Evolutionary conservation across 345 rosid species (phyloP), one percentile per base, ranked within the genome.

Genomic region (Lepidium didymum): DNA sequence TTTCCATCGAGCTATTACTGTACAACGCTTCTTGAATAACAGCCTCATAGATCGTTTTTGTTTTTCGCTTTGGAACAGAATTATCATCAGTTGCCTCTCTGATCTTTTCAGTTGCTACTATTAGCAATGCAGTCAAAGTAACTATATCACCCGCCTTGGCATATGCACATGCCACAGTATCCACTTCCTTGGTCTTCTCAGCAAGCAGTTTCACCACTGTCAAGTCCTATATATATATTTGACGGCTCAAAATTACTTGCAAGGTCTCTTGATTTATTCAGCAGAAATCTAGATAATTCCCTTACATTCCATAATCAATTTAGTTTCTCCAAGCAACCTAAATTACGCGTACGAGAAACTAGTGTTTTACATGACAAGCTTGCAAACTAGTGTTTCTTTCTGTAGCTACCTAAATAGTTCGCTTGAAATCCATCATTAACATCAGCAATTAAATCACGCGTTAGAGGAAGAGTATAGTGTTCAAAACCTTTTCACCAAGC

Each of bases 401-500:
- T 42, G 16, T 3, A 42, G 46, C 19, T 42, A 42, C 6, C 46
- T 42, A 12, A 12, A 19, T 13, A 27, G 40, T 50, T 56, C 33
- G 33, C 33, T 29, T 29, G 33, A 29, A 29, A 29, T 29, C 33
- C 33, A 29, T 29, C 33, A 29, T 29, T 29, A 29, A 6, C 33
- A 29, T 29, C 33, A 36, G 27, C 29, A 59, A 59, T 62, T 62
- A 63, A 80, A 62, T 67, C 6, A 65, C 45, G 14, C 25, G 56
- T 16, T 7, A 64, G 50, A 50, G 25, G 34, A 61, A 43, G 25
- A 16, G 50, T 14, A 43, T 51, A 67, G 43, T 58, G 50, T 10
- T 36, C 13, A 38, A 86, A 43, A 89, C 97, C 96, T 82, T 84
- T 67, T 85, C 80, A 59, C 86, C 45, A 45, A 91, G 87, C 37